Evolutionary conservation across 2,329 filamentous ascomycete species (phyloP).

Genomic region (Aspergillus sp.): DNA sequence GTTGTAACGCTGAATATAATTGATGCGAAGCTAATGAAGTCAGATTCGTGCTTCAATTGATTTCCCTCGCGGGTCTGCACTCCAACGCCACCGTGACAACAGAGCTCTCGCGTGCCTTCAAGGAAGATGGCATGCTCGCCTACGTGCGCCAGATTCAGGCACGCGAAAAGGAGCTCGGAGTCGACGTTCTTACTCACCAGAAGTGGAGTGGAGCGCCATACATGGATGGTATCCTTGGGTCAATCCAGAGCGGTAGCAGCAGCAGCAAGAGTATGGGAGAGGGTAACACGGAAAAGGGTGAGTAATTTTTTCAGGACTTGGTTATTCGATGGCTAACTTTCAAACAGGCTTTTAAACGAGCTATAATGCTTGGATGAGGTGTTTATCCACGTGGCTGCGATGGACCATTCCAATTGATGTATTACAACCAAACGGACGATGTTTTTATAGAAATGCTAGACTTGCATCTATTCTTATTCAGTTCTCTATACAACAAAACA

Average conservation of each 20-base stretch:
- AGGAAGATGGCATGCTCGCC: constrained; percentile 88
- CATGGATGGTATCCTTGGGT: constrained; percentile 83
- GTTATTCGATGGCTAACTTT: not conserved
- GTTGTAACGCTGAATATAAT: constrained; percentile 27
- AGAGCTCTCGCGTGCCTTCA: constrained; percentile 78
- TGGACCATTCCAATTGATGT: no score
- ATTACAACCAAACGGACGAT: no score
- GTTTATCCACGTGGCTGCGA: no score
- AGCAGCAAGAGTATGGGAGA: constrained; percentile 91
- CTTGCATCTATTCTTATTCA: no score
- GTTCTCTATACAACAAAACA: no score
- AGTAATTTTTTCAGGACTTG: constrained; percentile 3
- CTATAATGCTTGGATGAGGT: not conserved
- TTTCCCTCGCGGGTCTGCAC: constrained; percentile 61
- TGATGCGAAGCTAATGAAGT: constrained; percentile 10
- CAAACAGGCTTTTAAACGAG: not conserved
- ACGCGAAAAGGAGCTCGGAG: constrained; percentile 82
- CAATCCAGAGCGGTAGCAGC: constrained; percentile 86
- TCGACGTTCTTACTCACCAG: constrained; percentile 92
- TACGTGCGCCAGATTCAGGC: constrained; percentile 93
- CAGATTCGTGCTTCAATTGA: constrained; percentile 60
- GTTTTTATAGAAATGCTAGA: no score
- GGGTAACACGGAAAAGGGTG: constrained; percentile 72
- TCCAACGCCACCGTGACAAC: constrained; percentile 59
- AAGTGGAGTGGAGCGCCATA: constrained; percentile 69